Percentiles rank a stretch among this genome's conserved stretches.
Evolutionary conservation across 2,329 filamentous ascomycete genomes (phyloP).

Genomic region (Clarireedia paspali): DNA sequence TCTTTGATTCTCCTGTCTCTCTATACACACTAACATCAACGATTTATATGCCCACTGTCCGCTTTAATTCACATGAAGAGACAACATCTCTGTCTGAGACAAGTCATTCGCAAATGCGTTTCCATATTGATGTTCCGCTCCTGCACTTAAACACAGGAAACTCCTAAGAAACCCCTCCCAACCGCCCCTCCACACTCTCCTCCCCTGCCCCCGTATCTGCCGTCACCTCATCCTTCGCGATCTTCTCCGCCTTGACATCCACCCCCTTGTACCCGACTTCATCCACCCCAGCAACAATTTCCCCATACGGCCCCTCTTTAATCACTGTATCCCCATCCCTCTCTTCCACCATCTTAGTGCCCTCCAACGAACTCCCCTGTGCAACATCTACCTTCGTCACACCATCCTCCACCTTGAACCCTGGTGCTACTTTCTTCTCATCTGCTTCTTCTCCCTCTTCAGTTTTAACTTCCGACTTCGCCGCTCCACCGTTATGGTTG

Average conservation of each 20-base stretch:
- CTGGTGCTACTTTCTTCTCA: constrained; percentile 10
- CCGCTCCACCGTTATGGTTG: constrained; percentile 31
- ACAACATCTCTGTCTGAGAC: too few species aligned
- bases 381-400: constrained; percentile 19
- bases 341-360: constrained; percentile 9
- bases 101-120: too few species aligned
- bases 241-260: constrained; percentile 21
- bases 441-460: constrained; percentile 8
- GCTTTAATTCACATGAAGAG: too few species aligned
- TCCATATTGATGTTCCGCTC: too few species aligned
- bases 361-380: constrained; percentile 15
- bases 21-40: too few species aligned
- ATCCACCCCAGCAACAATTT: constrained; percentile 15
- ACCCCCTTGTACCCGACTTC: neutral
- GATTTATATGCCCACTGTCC: too few species aligned
- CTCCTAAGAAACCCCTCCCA: constrained; percentile 1
- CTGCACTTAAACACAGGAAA: neutral
- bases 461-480: constrained; percentile 13
- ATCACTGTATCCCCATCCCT: constrained; percentile 11
- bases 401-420: constrained; percentile 18
- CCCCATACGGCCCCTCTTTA: constrained; percentile 21
- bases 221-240: constrained; percentile 16
- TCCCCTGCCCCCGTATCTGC: constrained; percentile 12
- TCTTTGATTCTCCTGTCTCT: too few species aligned
- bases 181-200: constrained; percentile 1